Conservation (phyloP, 208 protist genomes). For the Acanthamoeba polyphaga region DNA sequence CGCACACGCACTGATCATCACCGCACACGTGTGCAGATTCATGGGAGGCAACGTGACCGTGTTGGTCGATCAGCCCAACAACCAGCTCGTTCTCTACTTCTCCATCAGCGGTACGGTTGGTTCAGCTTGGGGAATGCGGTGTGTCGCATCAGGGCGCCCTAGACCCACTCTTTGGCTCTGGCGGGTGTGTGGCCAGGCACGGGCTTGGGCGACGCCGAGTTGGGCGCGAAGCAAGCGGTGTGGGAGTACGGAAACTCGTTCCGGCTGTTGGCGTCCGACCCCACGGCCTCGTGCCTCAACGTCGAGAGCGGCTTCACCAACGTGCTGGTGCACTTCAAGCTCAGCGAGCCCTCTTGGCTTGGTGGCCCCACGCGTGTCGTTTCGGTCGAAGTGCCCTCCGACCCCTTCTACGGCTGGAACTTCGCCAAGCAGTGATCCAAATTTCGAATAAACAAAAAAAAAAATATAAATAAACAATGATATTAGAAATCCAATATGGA, state of each 20-base stretch:
- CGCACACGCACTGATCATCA: background rate
- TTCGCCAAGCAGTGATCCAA: conserved; percentile 3
- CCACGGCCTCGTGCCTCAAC: background rate
- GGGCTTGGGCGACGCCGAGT: background rate
- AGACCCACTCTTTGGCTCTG: background rate
- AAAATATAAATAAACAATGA: too few species aligned
- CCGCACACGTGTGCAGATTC: background rate
- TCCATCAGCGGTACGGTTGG: background rate
- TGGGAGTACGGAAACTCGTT: background rate
- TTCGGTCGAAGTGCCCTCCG: background rate
- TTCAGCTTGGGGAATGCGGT: too few species aligned
- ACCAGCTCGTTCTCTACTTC: background rate
- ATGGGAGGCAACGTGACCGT: background rate
- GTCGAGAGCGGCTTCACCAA: conserved; percentile 1
- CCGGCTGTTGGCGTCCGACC: background rate
- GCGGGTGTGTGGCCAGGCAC: background rate
- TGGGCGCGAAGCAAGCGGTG: background rate
- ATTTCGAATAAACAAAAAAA: too few species aligned
- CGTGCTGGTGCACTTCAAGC: background rate
- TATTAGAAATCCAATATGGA: too few species aligned
- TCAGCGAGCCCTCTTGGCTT: background rate
- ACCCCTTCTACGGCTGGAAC: conserved; percentile 62
- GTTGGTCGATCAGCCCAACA: background rate
- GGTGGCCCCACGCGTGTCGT: background rate
- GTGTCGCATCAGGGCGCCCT: too few species aligned